These are phyloP conservation scores for Globisporangium abappressorium DNA, from an alignment of 352 stramenopile species.

Conservation along the genomic window DNA sequence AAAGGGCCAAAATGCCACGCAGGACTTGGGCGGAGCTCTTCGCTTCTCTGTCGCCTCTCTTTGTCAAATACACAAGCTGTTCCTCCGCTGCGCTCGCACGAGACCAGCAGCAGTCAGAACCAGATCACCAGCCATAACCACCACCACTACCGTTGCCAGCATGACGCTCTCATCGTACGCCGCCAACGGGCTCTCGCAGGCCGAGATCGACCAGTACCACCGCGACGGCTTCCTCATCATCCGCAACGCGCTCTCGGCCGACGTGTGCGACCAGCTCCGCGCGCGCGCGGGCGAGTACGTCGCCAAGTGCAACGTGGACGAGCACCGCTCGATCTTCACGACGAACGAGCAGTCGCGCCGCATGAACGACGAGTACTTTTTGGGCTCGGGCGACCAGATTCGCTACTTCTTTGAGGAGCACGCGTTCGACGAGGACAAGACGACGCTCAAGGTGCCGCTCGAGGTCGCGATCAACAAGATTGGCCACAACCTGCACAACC, in stretches of 20 bases:
- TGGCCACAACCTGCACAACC: slow-evolving; percentile 93
- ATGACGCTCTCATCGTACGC: slow-evolving; percentile 16
- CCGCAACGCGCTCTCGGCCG: slow-evolving; percentile 31
- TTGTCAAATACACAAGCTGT: not conserved
- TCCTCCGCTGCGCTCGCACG: not conserved
- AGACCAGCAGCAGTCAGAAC: not conserved
- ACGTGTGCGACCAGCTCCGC: slow-evolving; percentile 55
- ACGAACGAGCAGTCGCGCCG: slow-evolving; percentile 78
- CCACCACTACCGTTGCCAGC: not conserved
- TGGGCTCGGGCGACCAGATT: slow-evolving; percentile 89
- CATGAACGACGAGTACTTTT: slow-evolving; percentile 93
- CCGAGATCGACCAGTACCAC: slow-evolving; percentile 60
- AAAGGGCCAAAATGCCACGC: not conserved
- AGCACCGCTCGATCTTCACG: slow-evolving; percentile 79
- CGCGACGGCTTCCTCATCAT: slow-evolving; percentile 72
- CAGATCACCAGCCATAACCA: not conserved
- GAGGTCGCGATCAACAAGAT: slow-evolving; percentile 93
- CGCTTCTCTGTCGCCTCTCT: not conserved
- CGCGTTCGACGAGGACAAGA: slow-evolving; percentile 55
- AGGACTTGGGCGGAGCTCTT: not conserved
- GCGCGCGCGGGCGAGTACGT: slow-evolving; percentile 51
- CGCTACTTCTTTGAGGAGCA: slow-evolving; percentile 94
- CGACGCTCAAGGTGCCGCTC: slow-evolving; percentile 67
- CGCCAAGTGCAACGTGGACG: slow-evolving; percentile 51
- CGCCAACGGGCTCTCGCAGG: slow-evolving; percentile 37